Percentiles rank a stretch among this genome's conserved stretches.
These are phyloP conservation scores for Angomonas ambiguus DNA, from an alignment of 208 protist genomes.

Conservation along the genomic window DNA sequence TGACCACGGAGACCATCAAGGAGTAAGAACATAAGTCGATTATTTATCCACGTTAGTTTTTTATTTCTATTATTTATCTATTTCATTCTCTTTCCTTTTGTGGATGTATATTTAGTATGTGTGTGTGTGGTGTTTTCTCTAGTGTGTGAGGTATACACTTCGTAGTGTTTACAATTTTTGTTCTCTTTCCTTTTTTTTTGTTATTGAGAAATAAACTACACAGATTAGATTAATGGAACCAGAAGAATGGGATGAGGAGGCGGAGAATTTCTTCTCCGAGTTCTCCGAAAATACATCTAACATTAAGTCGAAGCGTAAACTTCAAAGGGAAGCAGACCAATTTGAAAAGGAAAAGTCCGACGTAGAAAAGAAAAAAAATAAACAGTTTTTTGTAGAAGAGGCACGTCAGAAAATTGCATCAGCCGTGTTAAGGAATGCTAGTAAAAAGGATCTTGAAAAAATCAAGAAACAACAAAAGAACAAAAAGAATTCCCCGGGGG, in stretches of 20 bases:
- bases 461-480: conserved; percentile 19
- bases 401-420: conserved; percentile 58
- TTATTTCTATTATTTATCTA: conserved; percentile 13
- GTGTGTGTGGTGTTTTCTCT: too few species aligned
- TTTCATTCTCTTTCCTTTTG: background rate
- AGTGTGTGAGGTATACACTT: too few species aligned
- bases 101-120: too few species aligned
- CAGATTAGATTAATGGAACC: too few species aligned
- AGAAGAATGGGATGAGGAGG: conserved; percentile 65
- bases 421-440: conserved; percentile 51
- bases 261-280: conserved; percentile 58
- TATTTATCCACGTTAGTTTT: conserved; percentile 11
- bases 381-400: conserved; percentile 32
- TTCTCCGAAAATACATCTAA: conserved; percentile 26
- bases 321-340: conserved; percentile 35
- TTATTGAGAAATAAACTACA: too few species aligned
- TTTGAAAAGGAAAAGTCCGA: background rate
- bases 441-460: conserved; percentile 46
- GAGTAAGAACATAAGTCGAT: conserved; percentile 35
- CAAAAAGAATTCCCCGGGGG: background rate
- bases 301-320: conserved; percentile 41
- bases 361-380: conserved; percentile 18
- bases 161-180: background rate
- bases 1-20: conserved; percentile 76
- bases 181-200: background rate